These are phyloP conservation scores for Rhodocollybia butyracea DNA, from an alignment of 768 basidiomycete species.

Conservation along the genomic window DNA sequence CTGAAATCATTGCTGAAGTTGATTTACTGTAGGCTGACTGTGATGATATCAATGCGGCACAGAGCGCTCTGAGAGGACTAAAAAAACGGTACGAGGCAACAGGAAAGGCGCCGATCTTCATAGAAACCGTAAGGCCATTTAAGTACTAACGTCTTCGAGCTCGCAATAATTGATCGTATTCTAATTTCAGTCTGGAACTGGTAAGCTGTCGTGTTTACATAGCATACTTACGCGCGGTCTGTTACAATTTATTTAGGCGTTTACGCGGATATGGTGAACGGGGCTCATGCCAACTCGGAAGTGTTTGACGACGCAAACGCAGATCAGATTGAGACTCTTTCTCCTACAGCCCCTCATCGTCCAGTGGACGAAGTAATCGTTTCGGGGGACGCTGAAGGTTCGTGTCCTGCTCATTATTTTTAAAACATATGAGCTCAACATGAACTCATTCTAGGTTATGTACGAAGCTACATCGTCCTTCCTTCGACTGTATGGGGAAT, in stretches of 20 bases:
- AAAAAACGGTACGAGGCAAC: constrained; percentile 41
- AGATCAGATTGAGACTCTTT: constrained; percentile 42
- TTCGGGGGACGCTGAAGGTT: constrained; percentile 47
- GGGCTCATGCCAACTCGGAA: constrained; percentile 29
- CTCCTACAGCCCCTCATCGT: constrained; percentile 45
- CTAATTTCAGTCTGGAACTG: constrained; percentile 44
- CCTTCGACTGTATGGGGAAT: constrained; percentile 33
- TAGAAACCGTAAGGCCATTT: constrained; percentile 53
- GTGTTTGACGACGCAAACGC: constrained; percentile 50
- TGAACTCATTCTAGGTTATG: constrained; percentile 35
- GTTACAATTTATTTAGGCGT: constrained; percentile 27
- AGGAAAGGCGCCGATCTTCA: constrained; percentile 43
- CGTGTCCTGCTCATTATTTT: background rate
- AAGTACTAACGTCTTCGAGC: background rate
- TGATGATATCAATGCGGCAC: constrained; percentile 42
- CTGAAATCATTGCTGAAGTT: background rate
- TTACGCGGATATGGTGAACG: constrained; percentile 42
- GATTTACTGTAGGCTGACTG: constrained; percentile 33
- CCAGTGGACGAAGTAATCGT: constrained; percentile 45
- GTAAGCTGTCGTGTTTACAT: constrained; percentile 17
- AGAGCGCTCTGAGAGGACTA: constrained; percentile 50
- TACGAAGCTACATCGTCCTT: constrained; percentile 47
- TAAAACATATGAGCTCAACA: background rate
- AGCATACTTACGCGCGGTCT: background rate
- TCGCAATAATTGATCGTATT: background rate